Evolutionary conservation across 2,329 filamentous ascomycete genomes (phyloP).

Genomic region (Alternaria consortialis): DNA sequence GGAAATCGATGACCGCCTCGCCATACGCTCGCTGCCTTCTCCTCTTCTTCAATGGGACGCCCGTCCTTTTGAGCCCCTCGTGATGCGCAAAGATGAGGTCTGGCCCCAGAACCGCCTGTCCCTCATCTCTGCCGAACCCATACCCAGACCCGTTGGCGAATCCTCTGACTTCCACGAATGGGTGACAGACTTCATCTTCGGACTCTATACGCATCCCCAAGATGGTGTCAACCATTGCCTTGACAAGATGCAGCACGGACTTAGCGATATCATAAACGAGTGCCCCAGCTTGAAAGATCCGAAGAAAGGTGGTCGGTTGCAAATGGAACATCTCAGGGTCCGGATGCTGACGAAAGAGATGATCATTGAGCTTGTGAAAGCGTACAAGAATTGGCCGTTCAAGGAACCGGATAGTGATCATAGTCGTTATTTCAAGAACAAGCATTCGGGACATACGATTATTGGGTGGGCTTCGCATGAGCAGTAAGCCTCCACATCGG

Average conservation of each 20-base stretch:
- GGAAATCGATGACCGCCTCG: constrained; percentile 42
- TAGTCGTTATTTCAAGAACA: constrained; percentile 35
- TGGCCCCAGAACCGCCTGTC: constrained; percentile 67
- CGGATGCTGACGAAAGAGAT: constrained; percentile 46
- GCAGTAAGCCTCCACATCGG: too few relatives aligned
- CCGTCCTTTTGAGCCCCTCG: constrained; percentile 74
- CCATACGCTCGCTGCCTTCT: constrained; percentile 27
- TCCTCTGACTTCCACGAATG: constrained; percentile 33
- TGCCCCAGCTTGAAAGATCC: constrained; percentile 43
- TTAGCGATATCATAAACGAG: constrained; percentile 36
- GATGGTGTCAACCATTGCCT: constrained; percentile 30
- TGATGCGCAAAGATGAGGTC: constrained; percentile 67
- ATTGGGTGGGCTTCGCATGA: too few relatives aligned
- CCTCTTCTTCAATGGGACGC: constrained; percentile 67
- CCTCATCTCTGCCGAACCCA: constrained; percentile 74
- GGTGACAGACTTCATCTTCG: constrained; percentile 40
- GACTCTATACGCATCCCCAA: constrained; percentile 18
- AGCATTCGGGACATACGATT: not conserved
- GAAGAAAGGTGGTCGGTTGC: constrained; percentile 42
- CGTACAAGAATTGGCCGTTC: constrained; percentile 49
- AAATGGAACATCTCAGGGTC: constrained; percentile 42
- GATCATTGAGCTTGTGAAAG: constrained; percentile 40
- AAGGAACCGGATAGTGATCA: constrained; percentile 33
- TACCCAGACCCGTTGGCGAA: constrained; percentile 33
- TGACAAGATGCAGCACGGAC: constrained; percentile 41